phyloP scores from a whole-genome alignment of 2,329 filamentous ascomycete genomes.

The Penicillium sp. region DNA sequence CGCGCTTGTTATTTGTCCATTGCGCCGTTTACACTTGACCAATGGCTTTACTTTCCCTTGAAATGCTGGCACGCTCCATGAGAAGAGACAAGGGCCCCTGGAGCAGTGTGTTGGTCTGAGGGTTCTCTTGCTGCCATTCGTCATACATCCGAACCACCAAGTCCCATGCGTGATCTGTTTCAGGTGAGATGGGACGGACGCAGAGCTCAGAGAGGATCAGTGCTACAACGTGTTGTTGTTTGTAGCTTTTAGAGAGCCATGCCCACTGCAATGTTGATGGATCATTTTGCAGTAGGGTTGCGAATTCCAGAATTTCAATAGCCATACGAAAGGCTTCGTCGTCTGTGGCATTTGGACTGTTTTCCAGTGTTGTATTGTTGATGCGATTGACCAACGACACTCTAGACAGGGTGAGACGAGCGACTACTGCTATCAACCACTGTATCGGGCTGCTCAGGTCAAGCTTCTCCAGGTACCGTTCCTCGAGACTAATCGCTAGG shows the following conservation, averaged over 20 bases:
- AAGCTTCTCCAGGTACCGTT: slow-evolving; percentile 32
- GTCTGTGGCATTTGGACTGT: slow-evolving; percentile 27
- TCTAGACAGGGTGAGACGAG: slow-evolving; percentile 66
- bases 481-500: slow-evolving; percentile 28
- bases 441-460: slow-evolving; percentile 48
- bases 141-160: slow-evolving; percentile 23
- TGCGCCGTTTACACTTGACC: too few relatives aligned
- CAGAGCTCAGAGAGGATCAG: slow-evolving; percentile 56
- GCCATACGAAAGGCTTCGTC: slow-evolving; percentile 63
- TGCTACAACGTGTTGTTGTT: slow-evolving; percentile 57
- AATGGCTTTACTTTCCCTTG: too few relatives aligned
- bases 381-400: slow-evolving; percentile 53
- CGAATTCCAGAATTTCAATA: slow-evolving; percentile 65
- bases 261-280: slow-evolving; percentile 52
- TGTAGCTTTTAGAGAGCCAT: slow-evolving; percentile 57
- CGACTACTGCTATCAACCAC: slow-evolving; percentile 61
- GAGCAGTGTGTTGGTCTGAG: slow-evolving; percentile 9
- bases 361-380: slow-evolving; percentile 2
- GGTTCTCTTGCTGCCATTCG: slow-evolving; percentile 12
- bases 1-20: too few relatives aligned
- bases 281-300: slow-evolving; percentile 60
- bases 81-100: slow-evolving; percentile 17
- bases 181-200: slow-evolving; percentile 19
- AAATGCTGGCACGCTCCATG: slow-evolving; percentile 16
- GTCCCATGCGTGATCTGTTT: slow-evolving; percentile 26